phyloP scores from a whole-genome alignment of 805 yeast species.

The Candida chilensis region DNA sequence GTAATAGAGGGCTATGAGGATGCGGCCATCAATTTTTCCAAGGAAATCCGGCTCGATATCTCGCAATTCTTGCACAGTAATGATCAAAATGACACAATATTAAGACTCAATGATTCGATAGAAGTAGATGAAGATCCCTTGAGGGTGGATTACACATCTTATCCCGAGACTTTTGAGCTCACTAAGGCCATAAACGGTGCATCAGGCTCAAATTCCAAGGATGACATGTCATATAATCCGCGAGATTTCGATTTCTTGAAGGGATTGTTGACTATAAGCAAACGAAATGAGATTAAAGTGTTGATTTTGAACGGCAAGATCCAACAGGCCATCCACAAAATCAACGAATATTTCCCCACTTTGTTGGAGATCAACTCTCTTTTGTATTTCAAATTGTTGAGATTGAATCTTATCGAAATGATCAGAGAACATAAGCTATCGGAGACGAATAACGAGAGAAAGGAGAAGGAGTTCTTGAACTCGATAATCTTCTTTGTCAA shows the following conservation, averaged over 20 bases:
- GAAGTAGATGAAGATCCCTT: too few species aligned
- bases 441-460: constrained; percentile 5
- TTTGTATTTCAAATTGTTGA: constrained; percentile 63
- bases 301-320: constrained; percentile 54
- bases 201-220: too few species aligned
- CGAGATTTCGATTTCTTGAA: constrained; percentile 7
- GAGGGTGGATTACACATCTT: too few species aligned
- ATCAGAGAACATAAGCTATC: constrained; percentile 41
- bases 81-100: too few species aligned
- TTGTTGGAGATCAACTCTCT: constrained; percentile 54
- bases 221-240: neutral
- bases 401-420: constrained; percentile 74
- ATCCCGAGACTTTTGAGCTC: too few species aligned
- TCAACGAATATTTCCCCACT: constrained; percentile 55
- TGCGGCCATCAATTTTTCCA: constrained; percentile 54
- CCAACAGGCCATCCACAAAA: constrained; percentile 42
- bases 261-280: constrained; percentile 42
- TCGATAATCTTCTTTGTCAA: constrained; percentile 50
- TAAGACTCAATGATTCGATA: too few species aligned
- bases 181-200: too few species aligned
- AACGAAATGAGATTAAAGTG: constrained; percentile 43
- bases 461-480: constrained; percentile 40
- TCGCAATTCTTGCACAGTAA: too few species aligned
- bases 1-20: constrained; percentile 71
- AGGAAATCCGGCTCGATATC: too few species aligned